A percentile compares a stretch with the other conserved stretches of the same genome.
phyloP scores from a whole-genome alignment of 139 green algal species.

The Chlorella sp. region DNA sequence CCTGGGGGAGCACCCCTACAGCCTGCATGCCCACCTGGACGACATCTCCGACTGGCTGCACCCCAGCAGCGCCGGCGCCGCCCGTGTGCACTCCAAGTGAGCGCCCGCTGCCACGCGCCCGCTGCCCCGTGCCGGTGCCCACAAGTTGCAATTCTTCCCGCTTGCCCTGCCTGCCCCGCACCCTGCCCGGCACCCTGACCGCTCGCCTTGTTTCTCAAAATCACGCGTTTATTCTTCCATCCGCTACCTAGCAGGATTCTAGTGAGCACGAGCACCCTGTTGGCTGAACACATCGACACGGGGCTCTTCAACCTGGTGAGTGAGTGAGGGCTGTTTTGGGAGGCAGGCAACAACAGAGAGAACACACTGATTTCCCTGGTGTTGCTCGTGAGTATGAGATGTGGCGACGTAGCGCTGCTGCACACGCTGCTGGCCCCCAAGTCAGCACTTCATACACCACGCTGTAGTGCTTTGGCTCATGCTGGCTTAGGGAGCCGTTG shows the following conservation, averaged over 20 bases:
- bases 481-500: too few species aligned
- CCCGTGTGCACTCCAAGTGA: neutral
- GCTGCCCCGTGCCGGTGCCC: too few species aligned
- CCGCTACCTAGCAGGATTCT: neutral
- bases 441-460: too few species aligned
- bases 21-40: neutral
- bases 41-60: neutral
- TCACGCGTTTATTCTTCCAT: neutral
- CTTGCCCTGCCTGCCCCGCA: neutral
- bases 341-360: too few species aligned
- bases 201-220: neutral
- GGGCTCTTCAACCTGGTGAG: neutral
- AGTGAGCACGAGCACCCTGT: neutral
- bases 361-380: too few species aligned
- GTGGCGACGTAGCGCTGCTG: too few species aligned
- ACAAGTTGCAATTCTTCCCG: too few species aligned
- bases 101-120: neutral
- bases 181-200: neutral
- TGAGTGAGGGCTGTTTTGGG: too few species aligned
- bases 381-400: too few species aligned
- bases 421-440: too few species aligned
- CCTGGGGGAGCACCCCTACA: slow-evolving; percentile 11
- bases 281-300: neutral
- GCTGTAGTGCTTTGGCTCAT: too few species aligned
- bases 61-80: neutral